Percentiles rank a stretch among this genome's conserved stretches.
Evolutionary conservation across 805 yeast species (phyloP).

Genomic region (Pichia thaimueangensis): DNA sequence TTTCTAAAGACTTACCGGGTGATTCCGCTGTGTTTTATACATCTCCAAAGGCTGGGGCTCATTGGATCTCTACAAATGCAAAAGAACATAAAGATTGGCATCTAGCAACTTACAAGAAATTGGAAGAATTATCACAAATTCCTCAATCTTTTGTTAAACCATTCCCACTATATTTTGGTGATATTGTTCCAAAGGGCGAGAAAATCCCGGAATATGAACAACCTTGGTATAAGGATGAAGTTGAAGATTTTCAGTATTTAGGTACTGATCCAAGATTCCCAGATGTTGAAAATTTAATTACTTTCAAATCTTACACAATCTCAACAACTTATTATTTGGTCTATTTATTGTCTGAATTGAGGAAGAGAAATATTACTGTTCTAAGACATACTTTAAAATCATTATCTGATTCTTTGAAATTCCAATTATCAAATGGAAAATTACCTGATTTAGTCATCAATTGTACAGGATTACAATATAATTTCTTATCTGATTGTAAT

Average conservation of each 20-base stretch:
- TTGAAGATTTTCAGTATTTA: constrained; percentile 33
- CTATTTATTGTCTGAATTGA: constrained; percentile 41
- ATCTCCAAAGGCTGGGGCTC: constrained; percentile 68
- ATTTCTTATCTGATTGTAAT: constrained; percentile 41
- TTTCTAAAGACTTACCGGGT: constrained; percentile 49
- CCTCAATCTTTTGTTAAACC: constrained; percentile 32
- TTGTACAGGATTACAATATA: constrained; percentile 48
- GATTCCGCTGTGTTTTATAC: constrained; percentile 44
- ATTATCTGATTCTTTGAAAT: constrained; percentile 38
- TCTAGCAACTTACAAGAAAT: constrained; percentile 29
- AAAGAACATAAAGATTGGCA: constrained; percentile 33
- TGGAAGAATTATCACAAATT: constrained; percentile 30
- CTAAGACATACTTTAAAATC: constrained; percentile 35
- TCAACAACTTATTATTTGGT: constrained; percentile 52
- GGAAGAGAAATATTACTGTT: constrained; percentile 40
- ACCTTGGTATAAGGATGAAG: constrained; percentile 48
- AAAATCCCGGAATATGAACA: constrained; percentile 11
- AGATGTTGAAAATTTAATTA: constrained; percentile 32
- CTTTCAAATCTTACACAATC: constrained; percentile 49
- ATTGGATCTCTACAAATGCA: constrained; percentile 44
- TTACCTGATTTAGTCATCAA: constrained; percentile 46
- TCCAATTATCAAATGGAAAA: constrained; percentile 1
- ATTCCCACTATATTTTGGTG: constrained; percentile 23
- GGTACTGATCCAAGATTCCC: constrained; percentile 29
- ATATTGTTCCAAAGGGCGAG: constrained; percentile 14